Evolutionary conservation across 306 rosid genomes (phyloP), one percentile per base, ranked within the genome.

Genomic region (Cicer yamashitae): DNA sequence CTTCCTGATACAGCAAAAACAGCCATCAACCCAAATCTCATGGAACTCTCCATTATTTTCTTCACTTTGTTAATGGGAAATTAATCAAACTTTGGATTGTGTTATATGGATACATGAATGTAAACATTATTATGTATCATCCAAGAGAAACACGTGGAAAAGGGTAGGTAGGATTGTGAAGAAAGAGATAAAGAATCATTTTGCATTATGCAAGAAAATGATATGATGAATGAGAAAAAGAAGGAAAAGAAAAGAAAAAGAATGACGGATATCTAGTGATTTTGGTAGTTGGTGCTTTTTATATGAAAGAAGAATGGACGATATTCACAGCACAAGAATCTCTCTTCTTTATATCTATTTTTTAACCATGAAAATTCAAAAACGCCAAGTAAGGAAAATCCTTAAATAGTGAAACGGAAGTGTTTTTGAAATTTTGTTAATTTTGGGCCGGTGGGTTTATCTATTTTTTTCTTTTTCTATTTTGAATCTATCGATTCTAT

Each of bases 1-100:
- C 96, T 87, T 65, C 94, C 96, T 0, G 96, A 87, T 0, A 92
- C 96, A 0, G 96, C 96, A 71, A 92, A 82, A 0, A 90, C 96
- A 46, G 94, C 98, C 92, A 90, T 77, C 71, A 92, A 74, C 2
- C 98, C 96, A 12, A 73, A 82, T 72, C 91, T 86, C 63, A 75
- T 48, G 8, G 91, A 87, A 57, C 51, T 81, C 48, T 85, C 88
- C 96, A 92, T 92, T 17, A 48, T 65, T 66, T 65, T 56, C 59
- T 54, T 50, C 47, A 58, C 37, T 22, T 51, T 47, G 40, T 22
- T 17, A 50, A 12, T 59, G 69, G 18, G 10, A 18, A 9, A 37
- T 57, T 6, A 9, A 37, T 57, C 9, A 67, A 15, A 37, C 2
- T 41, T 74, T 53, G 54, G 30, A 41, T 67, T 59, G 77, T n/a